Percentiles rank a stretch among this genome's conserved stretches.
Conservation (phyloP, 139 green algal genomes). For the Volvox africanus region DNA sequence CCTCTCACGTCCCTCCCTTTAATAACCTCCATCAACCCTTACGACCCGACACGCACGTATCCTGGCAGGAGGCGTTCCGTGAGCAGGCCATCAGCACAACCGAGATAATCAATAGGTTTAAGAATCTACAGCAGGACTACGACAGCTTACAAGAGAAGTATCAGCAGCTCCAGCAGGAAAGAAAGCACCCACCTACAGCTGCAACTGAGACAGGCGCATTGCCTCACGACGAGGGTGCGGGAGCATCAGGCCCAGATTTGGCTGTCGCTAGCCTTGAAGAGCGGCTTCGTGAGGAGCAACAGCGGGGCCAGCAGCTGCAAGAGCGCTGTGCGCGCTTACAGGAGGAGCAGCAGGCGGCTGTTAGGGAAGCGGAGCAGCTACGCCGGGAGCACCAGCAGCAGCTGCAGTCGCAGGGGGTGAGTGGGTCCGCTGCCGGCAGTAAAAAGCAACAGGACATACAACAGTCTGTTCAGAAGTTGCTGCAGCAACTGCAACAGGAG, state of each 20-base stretch:
- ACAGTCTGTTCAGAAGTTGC: neutral
- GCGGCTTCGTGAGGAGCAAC: neutral
- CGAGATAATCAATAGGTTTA: neutral
- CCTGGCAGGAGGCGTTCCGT: conserved; percentile 31
- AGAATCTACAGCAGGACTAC: conserved; percentile 21
- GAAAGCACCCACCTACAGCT: neutral
- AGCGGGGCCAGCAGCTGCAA: neutral
- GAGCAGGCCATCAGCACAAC: conserved; percentile 41
- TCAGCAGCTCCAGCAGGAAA: neutral
- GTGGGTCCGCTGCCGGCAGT: neutral
- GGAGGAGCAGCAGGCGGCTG: neutral
- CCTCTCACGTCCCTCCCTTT: neutral
- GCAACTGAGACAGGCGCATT: neutral
- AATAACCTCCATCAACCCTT: neutral
- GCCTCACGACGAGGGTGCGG: no score
- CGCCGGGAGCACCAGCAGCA: neutral
- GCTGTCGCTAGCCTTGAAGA: no score
- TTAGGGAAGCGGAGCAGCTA: neutral
- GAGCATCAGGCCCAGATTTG: neutral
- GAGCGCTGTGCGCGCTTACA: neutral
- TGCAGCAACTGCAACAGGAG: neutral
- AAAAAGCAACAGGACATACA: neutral
- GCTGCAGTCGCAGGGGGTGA: neutral
- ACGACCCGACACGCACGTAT: neutral
- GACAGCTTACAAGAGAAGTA: conserved; percentile 7